phyloP scores from a whole-genome alignment of 768 basidiomycete species.

The Suillus discolor region DNA sequence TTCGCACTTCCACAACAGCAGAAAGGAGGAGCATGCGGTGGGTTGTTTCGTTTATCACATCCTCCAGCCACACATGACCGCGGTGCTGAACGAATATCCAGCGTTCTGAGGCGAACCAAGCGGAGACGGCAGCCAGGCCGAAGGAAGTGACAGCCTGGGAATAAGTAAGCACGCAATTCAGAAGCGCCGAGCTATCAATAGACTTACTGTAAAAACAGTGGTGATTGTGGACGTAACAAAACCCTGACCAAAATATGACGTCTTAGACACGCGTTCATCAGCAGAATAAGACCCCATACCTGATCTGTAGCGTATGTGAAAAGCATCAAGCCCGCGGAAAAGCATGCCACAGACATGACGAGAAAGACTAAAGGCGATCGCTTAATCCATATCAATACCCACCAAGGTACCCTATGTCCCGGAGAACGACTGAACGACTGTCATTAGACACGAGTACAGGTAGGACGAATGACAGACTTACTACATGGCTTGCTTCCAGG shows the following conservation, averaged over 20 bases:
- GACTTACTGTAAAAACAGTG: constrained; percentile 63
- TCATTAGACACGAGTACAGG: constrained; percentile 18
- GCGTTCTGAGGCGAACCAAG: constrained; percentile 56
- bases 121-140: constrained; percentile 51
- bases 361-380: constrained; percentile 81
- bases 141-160: constrained; percentile 41
- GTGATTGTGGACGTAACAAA: constrained; percentile 68
- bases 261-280: constrained; percentile 17
- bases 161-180: constrained; percentile 13
- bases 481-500: constrained; percentile 63
- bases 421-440: constrained; percentile 47
- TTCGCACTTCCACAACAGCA: constrained; percentile 21
- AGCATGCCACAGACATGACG: constrained; percentile 81
- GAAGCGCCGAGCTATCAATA: background rate
- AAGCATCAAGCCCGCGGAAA: constrained; percentile 75
- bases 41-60: constrained; percentile 38
- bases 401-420: constrained; percentile 58
- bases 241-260: constrained; percentile 40
- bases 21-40: constrained; percentile 26
- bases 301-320: constrained; percentile 77
- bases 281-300: constrained; percentile 40
- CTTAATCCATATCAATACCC: constrained; percentile 82
- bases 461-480: constrained; percentile 32
- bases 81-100: constrained; percentile 50
- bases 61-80: constrained; percentile 54